phyloP scores from a whole-genome alignment of 768 basidiomycete genomes.

The Hygrophoropsis aurantiaca region DNA sequence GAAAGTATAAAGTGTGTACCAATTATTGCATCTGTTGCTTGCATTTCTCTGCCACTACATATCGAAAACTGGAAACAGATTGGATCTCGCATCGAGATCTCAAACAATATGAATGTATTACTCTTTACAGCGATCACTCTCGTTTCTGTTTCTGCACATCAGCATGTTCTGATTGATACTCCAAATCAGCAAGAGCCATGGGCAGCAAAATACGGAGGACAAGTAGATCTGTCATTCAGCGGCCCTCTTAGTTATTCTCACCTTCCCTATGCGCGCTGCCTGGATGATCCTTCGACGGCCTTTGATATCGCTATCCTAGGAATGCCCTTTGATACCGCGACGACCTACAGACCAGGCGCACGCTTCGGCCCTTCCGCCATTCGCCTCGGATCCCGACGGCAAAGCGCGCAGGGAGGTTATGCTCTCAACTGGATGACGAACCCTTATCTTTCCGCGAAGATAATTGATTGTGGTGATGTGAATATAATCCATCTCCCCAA shows the following conservation, averaged over 20 bases:
- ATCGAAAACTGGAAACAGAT: too few species aligned
- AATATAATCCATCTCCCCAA: constrained; percentile 4
- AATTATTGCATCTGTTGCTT: too few species aligned
- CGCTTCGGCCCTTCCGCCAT: constrained; percentile 82
- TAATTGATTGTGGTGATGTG: constrained; percentile 84
- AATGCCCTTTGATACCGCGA: constrained; percentile 68
- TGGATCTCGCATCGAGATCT: too few species aligned
- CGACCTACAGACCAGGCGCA: constrained; percentile 54
- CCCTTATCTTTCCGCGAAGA: constrained; percentile 55
- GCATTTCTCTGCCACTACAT: too few species aligned
- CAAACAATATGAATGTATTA: constrained; percentile 1
- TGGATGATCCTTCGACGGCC: constrained; percentile 48
- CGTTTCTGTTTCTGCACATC: constrained; percentile 3
- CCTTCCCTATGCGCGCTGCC: constrained; percentile 66
- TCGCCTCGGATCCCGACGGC: constrained; percentile 65
- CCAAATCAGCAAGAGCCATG: constrained; percentile 37
- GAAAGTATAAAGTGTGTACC: neutral
- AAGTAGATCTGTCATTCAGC: constrained; percentile 65
- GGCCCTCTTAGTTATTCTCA: constrained; percentile 80
- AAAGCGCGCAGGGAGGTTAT: constrained; percentile 54
- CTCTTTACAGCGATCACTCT: neutral
- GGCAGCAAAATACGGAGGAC: constrained; percentile 63
- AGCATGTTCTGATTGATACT: neutral
- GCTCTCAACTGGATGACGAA: constrained; percentile 63
- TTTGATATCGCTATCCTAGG: constrained; percentile 78